phyloP scores from a whole-genome alignment of 345 rosid genomes.

The Boechera stricta region DNA sequence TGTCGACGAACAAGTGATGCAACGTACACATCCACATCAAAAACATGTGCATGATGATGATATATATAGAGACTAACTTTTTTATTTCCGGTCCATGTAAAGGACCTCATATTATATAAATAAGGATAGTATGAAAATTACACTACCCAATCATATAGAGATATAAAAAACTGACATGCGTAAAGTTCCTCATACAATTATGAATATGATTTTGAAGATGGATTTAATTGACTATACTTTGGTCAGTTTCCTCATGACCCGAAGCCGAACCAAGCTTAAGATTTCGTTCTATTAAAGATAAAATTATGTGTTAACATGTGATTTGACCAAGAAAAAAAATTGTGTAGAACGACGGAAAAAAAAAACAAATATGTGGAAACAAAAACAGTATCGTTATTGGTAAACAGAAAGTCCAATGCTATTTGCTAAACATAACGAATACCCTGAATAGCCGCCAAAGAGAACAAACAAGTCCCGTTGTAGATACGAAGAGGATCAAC shows the following conservation, averaged over 20 bases:
- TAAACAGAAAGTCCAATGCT: not conserved
- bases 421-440: not conserved
- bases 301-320: slow-evolving; percentile 8
- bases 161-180: not conserved
- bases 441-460: not conserved
- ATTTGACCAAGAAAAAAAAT: slow-evolving; percentile 1
- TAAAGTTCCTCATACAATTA: slow-evolving; percentile 6
- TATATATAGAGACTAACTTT: slow-evolving; percentile 27
- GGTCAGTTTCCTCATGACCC: too few relatives aligned
- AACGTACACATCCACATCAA: slow-evolving; percentile 44
- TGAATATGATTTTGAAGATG: not conserved
- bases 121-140: slow-evolving; percentile 7
- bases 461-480: not conserved
- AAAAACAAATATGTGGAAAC: not conserved
- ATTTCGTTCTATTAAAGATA: not conserved
- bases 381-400: not conserved
- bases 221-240: not conserved
- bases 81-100: slow-evolving; percentile 22
- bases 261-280: not conserved
- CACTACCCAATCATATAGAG: not conserved
- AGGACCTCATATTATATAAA: not conserved
- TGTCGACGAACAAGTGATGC: slow-evolving; percentile 45
- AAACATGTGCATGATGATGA: slow-evolving; percentile 39
- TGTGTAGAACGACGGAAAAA: not conserved
- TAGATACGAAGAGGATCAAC: slow-evolving; percentile 3